phyloP scores from a whole-genome alignment of 805 yeast species.

The Candida saitoana region DNA sequence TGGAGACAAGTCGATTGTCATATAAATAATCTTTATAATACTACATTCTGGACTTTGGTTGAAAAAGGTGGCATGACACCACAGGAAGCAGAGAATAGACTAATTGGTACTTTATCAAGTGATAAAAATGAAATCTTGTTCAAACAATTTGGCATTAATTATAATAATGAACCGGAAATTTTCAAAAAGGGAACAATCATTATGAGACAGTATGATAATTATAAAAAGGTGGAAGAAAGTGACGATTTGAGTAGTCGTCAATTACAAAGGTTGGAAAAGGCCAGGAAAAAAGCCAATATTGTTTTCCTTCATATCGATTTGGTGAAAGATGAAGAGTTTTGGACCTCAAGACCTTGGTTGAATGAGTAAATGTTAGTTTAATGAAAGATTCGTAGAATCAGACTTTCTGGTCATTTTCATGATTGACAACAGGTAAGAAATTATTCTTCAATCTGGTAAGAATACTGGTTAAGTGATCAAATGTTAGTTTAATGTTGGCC shows the following conservation, averaged over 20 bases:
- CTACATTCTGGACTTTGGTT: constrained; percentile 87
- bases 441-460: too few species aligned
- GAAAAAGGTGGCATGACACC: constrained; percentile 57
- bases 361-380: constrained; percentile 9
- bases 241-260: constrained; percentile 37
- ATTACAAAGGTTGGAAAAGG: constrained; percentile 45
- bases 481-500: too few species aligned
- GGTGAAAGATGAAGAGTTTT: constrained; percentile 55
- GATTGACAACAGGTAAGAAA: too few species aligned
- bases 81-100: constrained; percentile 71
- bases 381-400: too few species aligned
- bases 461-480: too few species aligned
- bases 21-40: constrained; percentile 89
- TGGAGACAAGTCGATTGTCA: constrained; percentile 98
- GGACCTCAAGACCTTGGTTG: constrained; percentile 47
- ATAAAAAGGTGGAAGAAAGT: constrained; percentile 7
- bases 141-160: constrained; percentile 73
- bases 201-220: constrained; percentile 44
- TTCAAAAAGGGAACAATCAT: constrained; percentile 78
- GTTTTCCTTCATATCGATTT: constrained; percentile 53
- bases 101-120: constrained; percentile 72
- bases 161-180: constrained; percentile 85
- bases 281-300: constrained; percentile 45
- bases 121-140: constrained; percentile 90
- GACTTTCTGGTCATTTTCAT: too few species aligned